Base-by-base conservation (phyloP, 768 basidiomycete species). In the Tylopilus intermedius region DNA sequence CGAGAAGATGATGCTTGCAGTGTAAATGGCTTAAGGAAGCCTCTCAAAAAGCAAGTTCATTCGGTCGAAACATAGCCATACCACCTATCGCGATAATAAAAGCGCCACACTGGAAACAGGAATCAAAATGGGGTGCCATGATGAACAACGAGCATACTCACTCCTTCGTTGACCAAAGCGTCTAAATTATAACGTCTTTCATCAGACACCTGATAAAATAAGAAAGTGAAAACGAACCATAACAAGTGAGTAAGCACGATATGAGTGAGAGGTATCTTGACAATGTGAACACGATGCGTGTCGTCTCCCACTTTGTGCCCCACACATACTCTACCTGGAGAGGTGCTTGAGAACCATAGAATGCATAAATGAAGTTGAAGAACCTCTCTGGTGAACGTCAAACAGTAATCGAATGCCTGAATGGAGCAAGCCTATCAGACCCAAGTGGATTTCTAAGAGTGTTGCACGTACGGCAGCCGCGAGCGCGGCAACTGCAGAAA, bases 241-340 rank as follows among this genome's bases (percentile, higher is more conserved):
- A 65, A 29, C 59, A 59, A 10, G 58, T 53, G n/a, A 62, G 33
- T 0, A 52, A 49, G 14, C 57, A 50, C 10, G 59, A 37, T 46
- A 66, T 2, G 30, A 66, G 61, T 26, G 67, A 48, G 33, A 68
- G 48, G 49, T 68, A 68, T 57, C 65, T 66, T 42, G 66, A 49
- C 8, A 66, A 6, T 5, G 64, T 61, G 45, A 66, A 66, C 15
- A 68, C 49, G 22, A 59, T 33, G 33, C 64, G 64, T 32, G 66
- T 33, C 6, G 22, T 21, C n/a, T 49, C 54, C 65, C 65, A 68
- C 33, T 50, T 61, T 8, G 59, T 54, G 10, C 62, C 57, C 64
- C 66, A 66, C 11, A 63, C 52, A 45, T 56, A 45, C 47, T 54
- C 53, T 2, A 66, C 60, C 65, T 67, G 21, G n/a, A 26, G 10